Percentiles rank a stretch among this genome's conserved stretches.
These are phyloP conservation scores for Phytophthora cajani DNA, from an alignment of 352 stramenopile species.

Conservation along the genomic window DNA sequence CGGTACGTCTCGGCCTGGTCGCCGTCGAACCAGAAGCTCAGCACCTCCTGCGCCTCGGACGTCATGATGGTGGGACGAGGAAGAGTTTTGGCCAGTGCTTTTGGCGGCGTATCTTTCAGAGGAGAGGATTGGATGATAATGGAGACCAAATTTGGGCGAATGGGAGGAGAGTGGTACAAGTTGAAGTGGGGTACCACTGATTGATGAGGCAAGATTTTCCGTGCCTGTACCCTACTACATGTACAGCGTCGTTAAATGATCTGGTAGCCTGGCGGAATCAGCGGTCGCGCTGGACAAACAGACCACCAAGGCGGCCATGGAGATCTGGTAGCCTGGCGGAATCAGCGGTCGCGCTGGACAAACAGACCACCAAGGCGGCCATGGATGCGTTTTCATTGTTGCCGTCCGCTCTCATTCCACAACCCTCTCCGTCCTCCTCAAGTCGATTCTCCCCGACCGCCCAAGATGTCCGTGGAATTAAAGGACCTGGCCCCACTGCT, in stretches of 20 bases:
- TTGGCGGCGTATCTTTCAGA: not conserved
- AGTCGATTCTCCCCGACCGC: not conserved
- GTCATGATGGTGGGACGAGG: constrained; percentile 11
- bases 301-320: not conserved
- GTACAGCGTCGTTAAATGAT: not conserved
- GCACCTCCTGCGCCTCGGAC: constrained; percentile 40
- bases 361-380: not conserved
- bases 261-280: not conserved
- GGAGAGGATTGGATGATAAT: constrained; percentile 14
- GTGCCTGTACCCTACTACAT: no score
- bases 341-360: not conserved
- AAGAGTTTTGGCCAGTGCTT: constrained; percentile 30
- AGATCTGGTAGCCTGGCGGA: no score
- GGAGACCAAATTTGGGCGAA: constrained; percentile 1
- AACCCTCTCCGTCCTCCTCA: not conserved
- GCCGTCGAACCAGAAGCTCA: constrained; percentile 73
- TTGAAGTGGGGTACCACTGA: constrained; percentile 24
- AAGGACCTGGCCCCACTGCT: constrained; percentile 68
- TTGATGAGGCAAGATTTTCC: not conserved
- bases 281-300: not conserved
- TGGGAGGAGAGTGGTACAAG: constrained; percentile 19
- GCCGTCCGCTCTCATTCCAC: not conserved
- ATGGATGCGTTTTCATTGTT: no score
- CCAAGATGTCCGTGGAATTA: constrained; percentile 43
- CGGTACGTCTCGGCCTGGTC: constrained; percentile 58